Base-by-base conservation (phyloP, 2,329 filamentous ascomycete genomes). In the Hypoxylon sp. region DNA sequence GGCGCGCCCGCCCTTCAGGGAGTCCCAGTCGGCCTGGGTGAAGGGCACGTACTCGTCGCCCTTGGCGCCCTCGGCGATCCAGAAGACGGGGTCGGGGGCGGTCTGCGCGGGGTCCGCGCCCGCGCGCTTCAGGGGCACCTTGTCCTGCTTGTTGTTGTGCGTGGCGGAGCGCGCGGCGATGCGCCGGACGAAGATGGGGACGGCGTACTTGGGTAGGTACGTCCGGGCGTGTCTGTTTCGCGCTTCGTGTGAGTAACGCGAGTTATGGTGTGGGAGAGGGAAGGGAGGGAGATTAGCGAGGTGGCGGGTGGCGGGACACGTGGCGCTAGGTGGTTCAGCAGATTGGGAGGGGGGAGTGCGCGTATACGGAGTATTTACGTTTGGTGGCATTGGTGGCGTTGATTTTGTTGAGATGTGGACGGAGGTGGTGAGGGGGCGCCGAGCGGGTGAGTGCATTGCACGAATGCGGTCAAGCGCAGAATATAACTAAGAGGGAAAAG, bases 141-240 rank as follows among this genome's bases (percentile, higher is more conserved):
- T 94, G 74, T 93, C 92, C 78, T 93, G 91, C 79, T 94, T 94
- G 75, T 93, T 91, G 71, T 93, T 94, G 74, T 91, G 89, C 71
- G 88, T 90, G 4, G 89, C 85, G 24, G 83, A 86, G 59, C 84
- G 82, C 33, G 80, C 80, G 42, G 83, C 79, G 20, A 91, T 83
- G 16, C 92, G 77, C 0, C 91, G 82, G 42, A 93, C 72, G 78
- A 94, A 94, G 1, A 93, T 78, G 0, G 92, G 92, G 1, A 94
- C 90, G 0, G 91, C 92, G 72, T 93, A 94, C 66, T 84, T 85
- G 0, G 92, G 91, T 20, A 94, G 80, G 52, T 86, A 82, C 12
- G 82, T 81, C 5, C 85, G 83, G 2, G 84, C 82, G 72, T 90
- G 84, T 65, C 81, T 82, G 49, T 12, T 61, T 32, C 16, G 36